Percentiles rank a stretch among this genome's conserved stretches.
Evolutionary conservation across 2,329 filamentous ascomycete genomes (phyloP).

Genomic region (Pseudonectria foliicola): DNA sequence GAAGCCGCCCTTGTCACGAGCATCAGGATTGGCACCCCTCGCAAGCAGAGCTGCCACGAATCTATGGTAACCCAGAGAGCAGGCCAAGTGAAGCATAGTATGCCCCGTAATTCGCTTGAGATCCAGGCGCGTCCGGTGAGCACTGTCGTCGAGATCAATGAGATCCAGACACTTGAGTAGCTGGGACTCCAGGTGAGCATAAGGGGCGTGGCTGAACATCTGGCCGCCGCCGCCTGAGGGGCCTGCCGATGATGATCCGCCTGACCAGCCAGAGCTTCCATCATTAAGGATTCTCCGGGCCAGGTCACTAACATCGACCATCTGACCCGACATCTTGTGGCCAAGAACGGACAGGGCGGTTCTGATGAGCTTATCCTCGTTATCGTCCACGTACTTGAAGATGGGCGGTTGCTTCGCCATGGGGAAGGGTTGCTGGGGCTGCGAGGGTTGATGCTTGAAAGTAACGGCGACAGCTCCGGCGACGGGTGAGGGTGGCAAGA

Average conservation of each 20-base stretch:
- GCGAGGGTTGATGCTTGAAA: conserved; percentile 49
- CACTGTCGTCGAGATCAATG: conserved; percentile 70
- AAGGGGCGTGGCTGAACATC: conserved; percentile 36
- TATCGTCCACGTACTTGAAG: conserved; percentile 71
- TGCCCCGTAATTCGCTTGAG: conserved; percentile 60
- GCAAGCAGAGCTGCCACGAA: conserved; percentile 72
- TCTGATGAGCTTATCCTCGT: conserved; percentile 61
- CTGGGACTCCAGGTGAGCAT: conserved; percentile 54
- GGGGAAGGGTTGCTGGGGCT: conserved; percentile 28
- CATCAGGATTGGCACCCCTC: conserved; percentile 68
- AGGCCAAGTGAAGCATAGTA: conserved; percentile 74
- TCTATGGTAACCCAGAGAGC: conserved; percentile 64
- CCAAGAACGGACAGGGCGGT: conserved; percentile 59
- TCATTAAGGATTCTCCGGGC: conserved; percentile 53
- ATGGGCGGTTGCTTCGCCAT: conserved; percentile 36
- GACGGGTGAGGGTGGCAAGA: conserved; percentile 63
- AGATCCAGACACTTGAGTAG: conserved; percentile 70
- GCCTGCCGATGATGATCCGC: conserved; percentile 27
- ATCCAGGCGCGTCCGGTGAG: conserved; percentile 61
- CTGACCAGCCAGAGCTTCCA: conserved; percentile 41
- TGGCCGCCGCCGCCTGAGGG: conserved; percentile 37
- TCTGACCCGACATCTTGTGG: conserved; percentile 56
- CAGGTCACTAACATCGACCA: conserved; percentile 54
- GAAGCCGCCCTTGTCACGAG: conserved; percentile 71
- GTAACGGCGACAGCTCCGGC: conserved; percentile 65